Base-by-base conservation (phyloP, 83 land plant genomes). In the Thuja plicata region DNA sequence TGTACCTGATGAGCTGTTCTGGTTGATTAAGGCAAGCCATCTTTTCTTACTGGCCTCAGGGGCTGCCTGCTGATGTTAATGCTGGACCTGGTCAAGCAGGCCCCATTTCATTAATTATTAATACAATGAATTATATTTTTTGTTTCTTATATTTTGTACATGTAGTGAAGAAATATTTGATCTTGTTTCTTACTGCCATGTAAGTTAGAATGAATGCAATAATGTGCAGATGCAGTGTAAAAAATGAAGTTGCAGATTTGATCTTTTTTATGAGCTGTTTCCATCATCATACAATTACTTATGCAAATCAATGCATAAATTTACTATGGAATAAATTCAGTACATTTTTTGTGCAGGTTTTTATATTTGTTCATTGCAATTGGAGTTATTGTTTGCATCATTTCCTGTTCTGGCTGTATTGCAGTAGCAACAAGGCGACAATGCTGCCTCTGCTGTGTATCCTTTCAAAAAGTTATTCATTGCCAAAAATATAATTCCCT, bases 361-460 rank as follows among this genome's bases (percentile, higher is more conserved):
- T 92, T 95, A 78, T 95, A 92, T 88, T 86, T 93, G 41, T 94
- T 95, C 77, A 93, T 93, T 91, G 97, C 89, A 2, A 86, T 93
- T 74, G 97, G 97, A 30, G 97, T 81, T 16, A 88, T 92, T 48
- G 89, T 95, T 71, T 90, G 94, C 70, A 80, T 95, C 81, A 90
- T 95, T 88, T 93, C 97, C 50, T 91, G 90, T 87, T 93, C 90
- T 86, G 97, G 97, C 57, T 94, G 92, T 85, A 91, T 94, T 52
- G 97, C 93, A 88, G 88, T 88, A 24, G 82, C 84, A 79, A 89
- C 92, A 32, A 89, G 92, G 89, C 94, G 91, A 90, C 92, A 93
- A 41, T 95, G 95, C 89, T 95, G 97, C 91, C 90, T 95, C 40
- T 88, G 90, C 80, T 95, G 92, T 95, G 96, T 95, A 95, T 95